Conservation (phyloP, 108 stramenopile species). For the Skeletonema grethae region DNA sequence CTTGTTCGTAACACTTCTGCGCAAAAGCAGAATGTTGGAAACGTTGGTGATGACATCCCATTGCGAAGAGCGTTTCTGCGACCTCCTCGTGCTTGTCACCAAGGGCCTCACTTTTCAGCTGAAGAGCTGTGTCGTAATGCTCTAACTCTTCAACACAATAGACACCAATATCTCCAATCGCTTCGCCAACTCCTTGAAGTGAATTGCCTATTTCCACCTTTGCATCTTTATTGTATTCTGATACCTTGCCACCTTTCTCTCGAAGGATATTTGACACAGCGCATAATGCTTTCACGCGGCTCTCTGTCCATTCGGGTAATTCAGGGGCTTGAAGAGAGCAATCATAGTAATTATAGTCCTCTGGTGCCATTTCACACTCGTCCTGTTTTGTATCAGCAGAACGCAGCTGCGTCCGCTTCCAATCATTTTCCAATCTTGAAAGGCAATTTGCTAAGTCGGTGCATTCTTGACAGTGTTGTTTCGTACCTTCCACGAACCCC, state of each 20-base stretch:
- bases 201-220: constrained; percentile 37
- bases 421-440: neutral
- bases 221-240: constrained; percentile 6
- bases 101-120: constrained; percentile 35
- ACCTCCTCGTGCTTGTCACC: constrained; percentile 46
- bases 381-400: constrained; percentile 1
- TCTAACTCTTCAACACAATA: constrained; percentile 44
- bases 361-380: neutral
- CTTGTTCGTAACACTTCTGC: constrained; percentile 54
- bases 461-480: constrained; percentile 31
- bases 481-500: constrained; percentile 19
- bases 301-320: constrained; percentile 5
- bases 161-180: constrained; percentile 38
- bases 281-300: constrained; percentile 17
- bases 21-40: constrained; percentile 33
- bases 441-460: constrained; percentile 15
- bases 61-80: constrained; percentile 49
- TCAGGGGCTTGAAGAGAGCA: constrained; percentile 4
- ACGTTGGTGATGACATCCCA: constrained; percentile 48
- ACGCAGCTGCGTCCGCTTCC: constrained; percentile 18
- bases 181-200: constrained; percentile 39
- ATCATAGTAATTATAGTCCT: constrained; percentile 8
- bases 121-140: constrained; percentile 53
- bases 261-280: constrained; percentile 19
- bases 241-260: constrained; percentile 16